Evolutionary conservation across 176 grass and related monocot genomes (phyloP).

Genomic region (Urochloa ruziziensis): DNA sequence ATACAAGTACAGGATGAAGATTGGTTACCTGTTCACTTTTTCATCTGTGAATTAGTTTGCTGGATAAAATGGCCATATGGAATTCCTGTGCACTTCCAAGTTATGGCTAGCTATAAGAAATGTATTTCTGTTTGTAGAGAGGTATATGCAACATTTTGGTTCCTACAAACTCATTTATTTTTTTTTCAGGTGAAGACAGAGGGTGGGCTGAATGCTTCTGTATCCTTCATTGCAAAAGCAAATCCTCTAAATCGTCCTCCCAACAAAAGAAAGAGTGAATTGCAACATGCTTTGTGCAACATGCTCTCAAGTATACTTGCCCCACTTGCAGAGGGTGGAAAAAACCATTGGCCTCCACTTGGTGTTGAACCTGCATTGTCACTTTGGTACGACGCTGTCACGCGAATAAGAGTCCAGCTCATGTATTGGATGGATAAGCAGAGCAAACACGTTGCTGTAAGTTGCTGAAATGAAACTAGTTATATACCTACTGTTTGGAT

Average conservation of each 20-base stretch:
- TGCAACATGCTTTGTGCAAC: constrained; percentile 96
- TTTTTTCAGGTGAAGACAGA: constrained; percentile 82
- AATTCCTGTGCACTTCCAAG: neutral
- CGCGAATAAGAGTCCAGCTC: constrained; percentile 84
- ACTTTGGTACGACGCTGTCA: constrained; percentile 94
- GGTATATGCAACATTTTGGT: neutral
- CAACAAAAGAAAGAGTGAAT: constrained; percentile 94
- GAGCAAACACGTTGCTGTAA: constrained; percentile 95
- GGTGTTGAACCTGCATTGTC: constrained; percentile 81
- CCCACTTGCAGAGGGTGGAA: constrained; percentile 83
- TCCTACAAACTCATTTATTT: constrained; percentile 13
- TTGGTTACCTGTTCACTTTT: neutral
- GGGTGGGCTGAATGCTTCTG: constrained; percentile 88
- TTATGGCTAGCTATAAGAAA: neutral
- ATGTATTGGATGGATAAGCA: constrained; percentile 98
- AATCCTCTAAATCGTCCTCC: constrained; percentile 84
- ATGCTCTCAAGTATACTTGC: constrained; percentile 98
- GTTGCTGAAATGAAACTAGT: constrained; percentile 38
- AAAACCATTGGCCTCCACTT: constrained; percentile 85
- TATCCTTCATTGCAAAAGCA: constrained; percentile 96
- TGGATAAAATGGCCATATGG: constrained; percentile 1
- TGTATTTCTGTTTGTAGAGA: neutral
- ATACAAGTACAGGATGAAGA: neutral
- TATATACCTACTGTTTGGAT: neutral
- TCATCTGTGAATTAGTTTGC: neutral